Base-by-base conservation (phyloP, 345 rosid genomes). In the Geranium rotundifolium region DNA sequence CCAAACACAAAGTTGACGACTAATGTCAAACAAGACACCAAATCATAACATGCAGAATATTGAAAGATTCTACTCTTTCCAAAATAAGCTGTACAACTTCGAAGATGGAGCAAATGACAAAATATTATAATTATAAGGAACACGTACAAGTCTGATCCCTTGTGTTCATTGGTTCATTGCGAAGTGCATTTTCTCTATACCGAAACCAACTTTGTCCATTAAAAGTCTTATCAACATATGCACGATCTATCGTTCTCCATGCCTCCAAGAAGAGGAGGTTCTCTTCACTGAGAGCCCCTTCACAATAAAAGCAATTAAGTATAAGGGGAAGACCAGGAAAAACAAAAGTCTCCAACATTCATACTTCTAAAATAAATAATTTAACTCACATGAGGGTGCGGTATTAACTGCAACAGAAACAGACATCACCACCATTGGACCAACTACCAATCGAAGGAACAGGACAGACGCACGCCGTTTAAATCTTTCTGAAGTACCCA, bases 161-260 rank as follows among this genome's bases (percentile, higher is more conserved):
- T 5, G 80, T 81, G 72, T 85, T 89, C 97, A 89, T 92, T 2
- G 91, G 90, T 65, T 89, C 98, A 67, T 77, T 87, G 50, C 84
- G 88, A 65, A 92, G 68, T 9, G 96, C 97, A 72, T 82, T 75
- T 75, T 92, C 97, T 81, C 98, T 83, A 58, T 92, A 92, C 58
- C 90, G 89, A 77, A 92, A 92, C 98, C 98, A 89, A 75, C 93
- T 87, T 72, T 92, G 98, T 7, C 95, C 98, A 67, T 92, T 92
- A 68, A 92, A 92, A 56, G 81, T 83, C 69, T 92, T 92, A 70
- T 92, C 98, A 16, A 89, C 69, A 67, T 84, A 92, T 0, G 98
- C 95, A 37, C 95, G 95, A 69, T 89, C 98, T 72, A 92, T 87
- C 13, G 93, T 85, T 65, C 98, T 87, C 96, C 98, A 92, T 63